These are phyloP conservation scores for Solanum paucissectum DNA, from an alignment of 257 asterid genomes.

Conservation along the genomic window DNA sequence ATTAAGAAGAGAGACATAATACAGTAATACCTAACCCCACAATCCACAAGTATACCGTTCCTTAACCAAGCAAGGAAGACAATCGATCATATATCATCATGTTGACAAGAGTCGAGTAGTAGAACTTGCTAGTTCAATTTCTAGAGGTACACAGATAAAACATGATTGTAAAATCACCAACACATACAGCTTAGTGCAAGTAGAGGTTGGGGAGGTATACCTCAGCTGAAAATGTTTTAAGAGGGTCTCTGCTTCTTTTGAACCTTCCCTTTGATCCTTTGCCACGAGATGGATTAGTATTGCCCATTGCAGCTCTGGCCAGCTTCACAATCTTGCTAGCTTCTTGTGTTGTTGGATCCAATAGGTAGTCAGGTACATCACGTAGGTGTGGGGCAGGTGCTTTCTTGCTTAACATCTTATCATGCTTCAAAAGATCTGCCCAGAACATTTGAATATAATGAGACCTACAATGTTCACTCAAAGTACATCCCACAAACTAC, in stretches of 20 bases:
- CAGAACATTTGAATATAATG: background rate
- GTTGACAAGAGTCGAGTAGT: background rate
- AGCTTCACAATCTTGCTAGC: constrained; percentile 93
- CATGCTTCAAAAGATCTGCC: constrained; percentile 85
- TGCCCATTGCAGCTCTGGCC: constrained; percentile 93
- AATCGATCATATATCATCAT: background rate
- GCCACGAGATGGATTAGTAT: constrained; percentile 28
- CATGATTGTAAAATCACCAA: background rate
- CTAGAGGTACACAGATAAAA: background rate
- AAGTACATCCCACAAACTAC: background rate
- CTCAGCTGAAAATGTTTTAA: constrained; percentile 78
- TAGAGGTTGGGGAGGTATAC: constrained; percentile 18
- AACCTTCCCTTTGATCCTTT: constrained; percentile 57
- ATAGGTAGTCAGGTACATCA: constrained; percentile 72
- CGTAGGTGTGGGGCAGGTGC: constrained; percentile 73
- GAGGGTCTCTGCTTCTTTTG: constrained; percentile 61
- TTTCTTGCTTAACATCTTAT: constrained; percentile 70
- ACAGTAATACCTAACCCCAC: background rate
- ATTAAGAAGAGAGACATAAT: background rate
- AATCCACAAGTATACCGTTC: background rate
- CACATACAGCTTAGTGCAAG: background rate
- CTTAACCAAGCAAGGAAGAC: background rate
- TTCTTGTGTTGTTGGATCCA: constrained; percentile 90
- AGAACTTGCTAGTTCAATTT: background rate
- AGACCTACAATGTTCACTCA: background rate